Percentiles rank a stretch among this genome's conserved stretches.
These are phyloP conservation scores for Zymoseptoria passerinii DNA, from an alignment of 2,329 filamentous ascomycete species.

Conservation along the genomic window DNA sequence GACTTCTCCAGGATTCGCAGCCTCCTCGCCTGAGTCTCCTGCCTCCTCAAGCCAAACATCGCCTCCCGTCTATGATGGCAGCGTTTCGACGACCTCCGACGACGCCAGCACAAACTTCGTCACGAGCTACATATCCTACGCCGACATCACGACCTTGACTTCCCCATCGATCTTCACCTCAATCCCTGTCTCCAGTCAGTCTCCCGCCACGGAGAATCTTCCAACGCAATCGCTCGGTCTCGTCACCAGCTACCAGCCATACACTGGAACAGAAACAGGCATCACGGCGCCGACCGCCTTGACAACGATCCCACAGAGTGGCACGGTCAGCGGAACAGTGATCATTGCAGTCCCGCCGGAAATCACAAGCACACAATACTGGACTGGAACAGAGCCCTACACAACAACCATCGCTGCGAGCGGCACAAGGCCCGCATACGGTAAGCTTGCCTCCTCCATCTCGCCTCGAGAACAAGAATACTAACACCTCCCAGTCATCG, in stretches of 20 bases:
- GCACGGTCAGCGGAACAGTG: constrained; percentile 1
- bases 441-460: neutral
- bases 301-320: constrained; percentile 2
- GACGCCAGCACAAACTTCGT: neutral
- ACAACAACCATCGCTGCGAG: neutral
- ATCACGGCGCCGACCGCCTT: neutral
- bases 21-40: no score
- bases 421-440: neutral
- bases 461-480: no score
- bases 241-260: constrained; percentile 1
- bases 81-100: no score
- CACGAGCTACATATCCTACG: neutral
- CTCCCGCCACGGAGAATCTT: neutral
- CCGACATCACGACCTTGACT: neutral
- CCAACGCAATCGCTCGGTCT: neutral
- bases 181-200: neutral
- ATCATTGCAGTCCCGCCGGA: neutral
- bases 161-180: neutral
- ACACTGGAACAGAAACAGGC: neutral
- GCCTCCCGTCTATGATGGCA: no score
- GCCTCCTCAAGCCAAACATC: no score
- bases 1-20: no score
- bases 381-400: neutral
- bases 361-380: neutral
- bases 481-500: neutral